Base-by-base conservation (phyloP, 2,329 filamentous ascomycete species). In the Verticillium longisporum region DNA sequence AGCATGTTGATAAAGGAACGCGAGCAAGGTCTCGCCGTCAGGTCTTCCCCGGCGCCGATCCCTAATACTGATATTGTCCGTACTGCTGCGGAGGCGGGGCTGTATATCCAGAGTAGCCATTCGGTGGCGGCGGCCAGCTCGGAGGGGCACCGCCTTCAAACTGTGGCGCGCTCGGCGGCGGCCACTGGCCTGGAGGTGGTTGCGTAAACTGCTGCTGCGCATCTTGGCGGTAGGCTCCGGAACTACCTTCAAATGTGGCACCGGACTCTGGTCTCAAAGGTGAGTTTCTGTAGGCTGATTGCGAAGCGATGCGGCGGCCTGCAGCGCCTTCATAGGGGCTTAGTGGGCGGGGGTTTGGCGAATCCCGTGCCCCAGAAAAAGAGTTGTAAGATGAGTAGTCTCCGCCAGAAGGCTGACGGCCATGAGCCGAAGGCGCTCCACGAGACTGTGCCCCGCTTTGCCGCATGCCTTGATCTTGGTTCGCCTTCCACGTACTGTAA, bases 401-500 rank as follows among this genome's bases (percentile, higher is more conserved):
- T 6, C 75, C 73, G 9, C 75, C 73, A 4, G 80, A 79, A 14
- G 75, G 62, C 59, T 80, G 75, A 55, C 76, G 74, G 15, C 68
- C 68, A 61, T 80, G 77, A 11, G 74, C 71, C 33, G 72, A 66
- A n/a, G 69, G 60, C 37, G 71, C 70, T 5, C 34, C 26, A 11
- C 73, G 70, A 38, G 71, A 70, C 59, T 77, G 75, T 4, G 71
- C 73, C 36, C 73, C 74, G 54, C 64, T 11, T 71, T 73, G 37
- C 61, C 71, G 56, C 62, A 65, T 59, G 5, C 62, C 60, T 15
- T 66, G 66, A 11, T 73, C 72, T 60, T 71, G 70, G 56, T 65
- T 68, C 37, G 75, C 70, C 69, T 84, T 86, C 80, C 84, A 86
- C 9, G 80, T 75, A 36, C 74, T 74, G 64, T 81, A 83, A 63